Conservation (phyloP, 805 yeast genomes). For the Nakazawaea wyomingensis region DNA sequence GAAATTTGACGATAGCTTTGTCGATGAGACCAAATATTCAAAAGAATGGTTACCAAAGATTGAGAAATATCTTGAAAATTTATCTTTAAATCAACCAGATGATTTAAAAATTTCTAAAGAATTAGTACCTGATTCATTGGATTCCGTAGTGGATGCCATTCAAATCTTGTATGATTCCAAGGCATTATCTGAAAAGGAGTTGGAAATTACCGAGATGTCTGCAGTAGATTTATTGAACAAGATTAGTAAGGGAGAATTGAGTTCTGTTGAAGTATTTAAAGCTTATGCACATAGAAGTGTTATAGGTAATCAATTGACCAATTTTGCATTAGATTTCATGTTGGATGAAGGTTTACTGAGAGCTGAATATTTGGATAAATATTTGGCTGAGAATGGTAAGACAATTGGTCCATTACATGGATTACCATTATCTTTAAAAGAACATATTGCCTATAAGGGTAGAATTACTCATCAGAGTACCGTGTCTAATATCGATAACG, state of each 20-base stretch:
- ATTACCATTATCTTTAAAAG: constrained; percentile 62
- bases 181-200: constrained; percentile 29
- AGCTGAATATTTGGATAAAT: constrained; percentile 55
- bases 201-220: constrained; percentile 36
- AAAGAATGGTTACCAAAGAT: constrained; percentile 41
- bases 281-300: constrained; percentile 66
- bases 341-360: constrained; percentile 56
- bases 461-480: constrained; percentile 56
- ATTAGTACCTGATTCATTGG: constrained; percentile 30
- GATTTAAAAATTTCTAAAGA: constrained; percentile 27
- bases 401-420: constrained; percentile 67
- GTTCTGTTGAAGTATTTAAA: constrained; percentile 47
- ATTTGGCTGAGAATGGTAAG: constrained; percentile 40
- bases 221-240: constrained; percentile 37
- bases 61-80: constrained; percentile 31
- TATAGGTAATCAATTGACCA: constrained; percentile 57
- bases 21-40: constrained; percentile 24
- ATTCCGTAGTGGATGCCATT: constrained; percentile 31
- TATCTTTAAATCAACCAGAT: constrained; percentile 19
- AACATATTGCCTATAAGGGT: constrained; percentile 52
- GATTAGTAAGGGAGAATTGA: constrained; percentile 41
- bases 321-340: constrained; percentile 48
- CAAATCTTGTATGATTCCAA: constrained; percentile 29
- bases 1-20: constrained; percentile 9
- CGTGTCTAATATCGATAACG: constrained; percentile 45